Base-by-base conservation (phyloP, 306 rosid species). In the Quercus engelmannii region DNA sequence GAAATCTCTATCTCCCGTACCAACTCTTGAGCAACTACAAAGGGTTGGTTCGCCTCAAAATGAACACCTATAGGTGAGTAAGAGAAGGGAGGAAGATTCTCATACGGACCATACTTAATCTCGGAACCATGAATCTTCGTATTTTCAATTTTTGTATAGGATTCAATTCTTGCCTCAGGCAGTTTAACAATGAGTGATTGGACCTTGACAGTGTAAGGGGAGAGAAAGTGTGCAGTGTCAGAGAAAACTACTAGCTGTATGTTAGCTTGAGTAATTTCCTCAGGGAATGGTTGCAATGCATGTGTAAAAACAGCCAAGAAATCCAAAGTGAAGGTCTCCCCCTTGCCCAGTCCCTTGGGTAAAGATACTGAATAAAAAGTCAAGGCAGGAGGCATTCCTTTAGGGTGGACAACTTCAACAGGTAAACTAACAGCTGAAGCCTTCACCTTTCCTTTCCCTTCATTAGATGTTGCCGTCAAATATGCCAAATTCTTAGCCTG, bases 141-240 rank as follows among this genome's bases (percentile, higher is more conserved):
- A 73, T 83, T 90, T 71, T 89, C 96, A 54, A 93, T 46, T 82
- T 67, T 96, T 43, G 99, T 80, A 73, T 88, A 96, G 58, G 97
- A 91, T 79, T 96, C 98, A 78, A 96, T 86, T 74, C 99, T 90
- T 30, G 94, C 97, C 38, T 90, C 97, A 31, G 99, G 99, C 83
- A 96, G 77, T 74, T 90, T 96, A 68, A 96, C 77, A 78, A 73
- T 79, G 61, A 96, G 88, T 28, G 97, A 89, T 81, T 96, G 99
- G 51, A 72, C 72, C 86, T 79, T 91, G 76, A 93, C 98, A 3
- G 79, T 58, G 81, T 96, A 96, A 56, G 96, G 99, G 78, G 99
- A 93, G 70, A 93, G 89, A 82, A 79, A 89, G 25, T 93, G 81
- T 14, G 97, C 98, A 65, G 87, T 93, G 57, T 96, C 99, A 81